Percentiles rank a stretch among this genome's conserved stretches.
Evolutionary conservation across 495 filamentous ascomycete species (phyloP).

Genomic region (Aspergillus cavernicola): DNA sequence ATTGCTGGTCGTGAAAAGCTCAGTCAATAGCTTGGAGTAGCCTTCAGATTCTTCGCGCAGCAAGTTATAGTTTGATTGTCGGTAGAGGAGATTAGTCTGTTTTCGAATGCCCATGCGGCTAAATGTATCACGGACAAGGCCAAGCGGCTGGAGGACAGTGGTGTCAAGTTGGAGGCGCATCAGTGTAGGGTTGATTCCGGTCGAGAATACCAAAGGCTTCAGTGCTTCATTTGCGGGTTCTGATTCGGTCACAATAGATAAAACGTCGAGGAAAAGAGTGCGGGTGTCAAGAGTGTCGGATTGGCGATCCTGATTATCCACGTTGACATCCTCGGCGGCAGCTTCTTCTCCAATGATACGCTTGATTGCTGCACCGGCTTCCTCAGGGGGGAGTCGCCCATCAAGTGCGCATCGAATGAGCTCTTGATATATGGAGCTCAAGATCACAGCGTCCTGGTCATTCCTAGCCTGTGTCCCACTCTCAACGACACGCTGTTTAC

Average conservation of each 20-base stretch:
- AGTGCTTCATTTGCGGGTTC: slow-evolving; percentile 51
- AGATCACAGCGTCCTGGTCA: slow-evolving; percentile 59
- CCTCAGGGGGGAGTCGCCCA: slow-evolving; percentile 56
- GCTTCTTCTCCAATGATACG: slow-evolving; percentile 64
- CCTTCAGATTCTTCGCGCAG: slow-evolving; percentile 95
- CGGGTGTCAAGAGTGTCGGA: slow-evolving; percentile 51
- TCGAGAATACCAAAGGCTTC: slow-evolving; percentile 59
- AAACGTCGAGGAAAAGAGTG: slow-evolving; percentile 73
- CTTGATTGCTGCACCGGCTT: slow-evolving; percentile 69
- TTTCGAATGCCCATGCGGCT: slow-evolving; percentile 78
- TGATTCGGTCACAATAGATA: slow-evolving; percentile 68
- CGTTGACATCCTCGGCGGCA: slow-evolving; percentile 37
- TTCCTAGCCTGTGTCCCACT: slow-evolving; percentile 50
- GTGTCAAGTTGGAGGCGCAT: slow-evolving; percentile 85
- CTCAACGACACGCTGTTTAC: slow-evolving; percentile 44
- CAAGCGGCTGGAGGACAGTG: slow-evolving; percentile 64
- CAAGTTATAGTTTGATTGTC: slow-evolving; percentile 94
- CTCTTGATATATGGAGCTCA: slow-evolving; percentile 80
- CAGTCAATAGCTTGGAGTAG: slow-evolving; percentile 82
- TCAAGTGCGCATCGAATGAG: slow-evolving; percentile 70
- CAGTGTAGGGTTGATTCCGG: slow-evolving; percentile 62
- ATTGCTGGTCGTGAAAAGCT: slow-evolving; percentile 77
- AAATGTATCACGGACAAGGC: slow-evolving; percentile 81
- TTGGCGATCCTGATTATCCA: slow-evolving; percentile 29
- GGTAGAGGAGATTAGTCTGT: slow-evolving; percentile 86